Evolutionary conservation across 805 yeast species (phyloP).

Genomic region (Metschnikowia lochheadii): DNA sequence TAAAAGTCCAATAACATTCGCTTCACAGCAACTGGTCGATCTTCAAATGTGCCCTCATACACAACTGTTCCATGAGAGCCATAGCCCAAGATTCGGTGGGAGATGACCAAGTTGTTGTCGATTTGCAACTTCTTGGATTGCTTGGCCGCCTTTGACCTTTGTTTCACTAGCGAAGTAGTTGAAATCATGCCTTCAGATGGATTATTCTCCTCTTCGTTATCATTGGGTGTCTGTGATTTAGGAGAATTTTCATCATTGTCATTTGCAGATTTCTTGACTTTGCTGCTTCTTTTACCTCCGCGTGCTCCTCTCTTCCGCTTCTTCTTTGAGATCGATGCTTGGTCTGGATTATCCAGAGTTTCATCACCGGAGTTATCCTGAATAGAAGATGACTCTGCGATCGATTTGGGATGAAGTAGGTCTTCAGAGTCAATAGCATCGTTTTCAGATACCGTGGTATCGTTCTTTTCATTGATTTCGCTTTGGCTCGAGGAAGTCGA

Average conservation of each 20-base stretch:
- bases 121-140: slow-evolving; percentile 33
- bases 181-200: slow-evolving; percentile 12
- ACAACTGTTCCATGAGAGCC: slow-evolving; percentile 98
- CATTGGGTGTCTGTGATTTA: slow-evolving; percentile 8
- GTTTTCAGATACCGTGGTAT: not conserved
- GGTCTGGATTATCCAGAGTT: slow-evolving; percentile 10
- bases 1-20: slow-evolving; percentile 90
- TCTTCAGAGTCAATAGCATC: slow-evolving; percentile 1
- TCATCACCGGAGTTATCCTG: slow-evolving; percentile 4
- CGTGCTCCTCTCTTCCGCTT: slow-evolving; percentile 81
- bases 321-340: slow-evolving; percentile 32
- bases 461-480: not conserved
- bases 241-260: slow-evolving; percentile 27
- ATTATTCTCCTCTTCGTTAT: not conserved
- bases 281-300: slow-evolving; percentile 64
- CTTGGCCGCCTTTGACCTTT: slow-evolving; percentile 12
- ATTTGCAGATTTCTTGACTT: slow-evolving; percentile 23
- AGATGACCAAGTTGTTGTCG: slow-evolving; percentile 53
- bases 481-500: not conserved
- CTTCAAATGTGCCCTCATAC: slow-evolving; percentile 83
- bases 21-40: slow-evolving; percentile 93
- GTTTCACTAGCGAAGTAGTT: slow-evolving; percentile 28
- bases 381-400: not conserved
- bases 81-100: slow-evolving; percentile 80
- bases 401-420: not conserved